Conservation (phyloP, 306 rosid genomes). For the Acacia confusa region DNA sequence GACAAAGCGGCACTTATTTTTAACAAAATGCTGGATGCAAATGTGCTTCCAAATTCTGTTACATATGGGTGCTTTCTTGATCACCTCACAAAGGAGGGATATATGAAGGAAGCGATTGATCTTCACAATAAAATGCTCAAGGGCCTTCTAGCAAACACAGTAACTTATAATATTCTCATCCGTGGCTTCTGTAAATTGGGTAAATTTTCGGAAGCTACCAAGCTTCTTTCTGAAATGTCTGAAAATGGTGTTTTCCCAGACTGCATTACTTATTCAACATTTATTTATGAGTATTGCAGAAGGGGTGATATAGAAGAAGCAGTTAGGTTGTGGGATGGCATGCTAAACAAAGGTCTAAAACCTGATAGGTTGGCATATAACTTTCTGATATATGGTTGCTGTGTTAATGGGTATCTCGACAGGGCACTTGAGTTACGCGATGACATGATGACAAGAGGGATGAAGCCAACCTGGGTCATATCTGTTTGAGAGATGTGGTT, state of each 20-base stretch:
- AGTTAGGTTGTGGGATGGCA: slow-evolving; percentile 65
- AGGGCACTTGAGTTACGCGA: slow-evolving; percentile 81
- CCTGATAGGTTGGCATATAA: slow-evolving; percentile 77
- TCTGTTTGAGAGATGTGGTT: neutral
- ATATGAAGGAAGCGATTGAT: slow-evolving; percentile 71
- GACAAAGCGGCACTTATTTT: slow-evolving; percentile 65
- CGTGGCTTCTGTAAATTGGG: slow-evolving; percentile 85
- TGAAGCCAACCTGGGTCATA: slow-evolving; percentile 52
- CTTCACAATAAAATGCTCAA: slow-evolving; percentile 72
- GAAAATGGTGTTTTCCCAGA: slow-evolving; percentile 68
- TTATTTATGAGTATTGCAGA: slow-evolving; percentile 76
- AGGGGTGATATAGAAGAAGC: slow-evolving; percentile 69
- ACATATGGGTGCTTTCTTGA: slow-evolving; percentile 87
- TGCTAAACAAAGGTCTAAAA: slow-evolving; percentile 75
- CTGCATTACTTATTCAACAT: slow-evolving; percentile 81
- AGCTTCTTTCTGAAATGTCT: slow-evolving; percentile 66
- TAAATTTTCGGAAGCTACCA: slow-evolving; percentile 66
- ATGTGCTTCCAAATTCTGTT: slow-evolving; percentile 61
- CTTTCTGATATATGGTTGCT: slow-evolving; percentile 79
- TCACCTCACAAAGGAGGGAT: slow-evolving; percentile 65
- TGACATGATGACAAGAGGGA: slow-evolving; percentile 71
- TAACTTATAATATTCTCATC: slow-evolving; percentile 79
- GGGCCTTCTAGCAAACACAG: slow-evolving; percentile 65
- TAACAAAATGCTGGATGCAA: slow-evolving; percentile 54
- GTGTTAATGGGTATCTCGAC: slow-evolving; percentile 70